Base-by-base conservation (phyloP, 768 basidiomycete species). In the Boletus rufocinnamomeus region DNA sequence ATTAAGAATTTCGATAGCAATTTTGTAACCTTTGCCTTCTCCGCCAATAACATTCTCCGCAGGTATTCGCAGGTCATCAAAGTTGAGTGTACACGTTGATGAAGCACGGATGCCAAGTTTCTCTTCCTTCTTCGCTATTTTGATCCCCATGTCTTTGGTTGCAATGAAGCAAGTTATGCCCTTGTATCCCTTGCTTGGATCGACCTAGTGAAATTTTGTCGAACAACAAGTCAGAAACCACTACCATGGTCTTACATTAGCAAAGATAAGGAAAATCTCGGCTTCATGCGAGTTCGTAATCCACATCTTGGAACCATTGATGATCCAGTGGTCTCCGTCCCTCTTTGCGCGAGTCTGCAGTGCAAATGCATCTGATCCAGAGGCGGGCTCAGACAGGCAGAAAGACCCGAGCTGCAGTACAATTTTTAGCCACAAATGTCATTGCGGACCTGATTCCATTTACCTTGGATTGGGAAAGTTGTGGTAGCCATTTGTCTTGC, bases 231-330 rank as follows among this genome's bases (percentile, higher is more conserved):
- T 35, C 17, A 44, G 14, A 40, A 32, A 51, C 51, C 27, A 30
- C 30, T 17, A 21, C 5, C n/a, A 46, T 45, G 35, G n/a, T 70
- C 84, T 58, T 57, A 94, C 93, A 61, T 93, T 99, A 52, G 97
- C 97, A 61, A 99, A 98, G 50, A 98, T 91, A 64, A 96, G 86
- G 79, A 91, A 91, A 41, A 95, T 81, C 47, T 94, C 91, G 1
- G 93, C 94, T 74, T 95, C 93, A 58, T 85, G 82, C 1, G 94
- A 95, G 75, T 98, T 98, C 27, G 95, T 96, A 59, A 98, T 97
- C 95, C 95, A 97, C 95, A 96, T 95, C 80, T 99, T 99, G 56
- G 93, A 92, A n/a, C 97, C 97, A 65, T 94, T 95, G 53, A 99
- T 72, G 32, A 94, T 77, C 83, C 89, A 98, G 72, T 88, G 72